phyloP scores from a whole-genome alignment of 371 early-diverging fungal genomes.

The Mortierella sp. region DNA sequence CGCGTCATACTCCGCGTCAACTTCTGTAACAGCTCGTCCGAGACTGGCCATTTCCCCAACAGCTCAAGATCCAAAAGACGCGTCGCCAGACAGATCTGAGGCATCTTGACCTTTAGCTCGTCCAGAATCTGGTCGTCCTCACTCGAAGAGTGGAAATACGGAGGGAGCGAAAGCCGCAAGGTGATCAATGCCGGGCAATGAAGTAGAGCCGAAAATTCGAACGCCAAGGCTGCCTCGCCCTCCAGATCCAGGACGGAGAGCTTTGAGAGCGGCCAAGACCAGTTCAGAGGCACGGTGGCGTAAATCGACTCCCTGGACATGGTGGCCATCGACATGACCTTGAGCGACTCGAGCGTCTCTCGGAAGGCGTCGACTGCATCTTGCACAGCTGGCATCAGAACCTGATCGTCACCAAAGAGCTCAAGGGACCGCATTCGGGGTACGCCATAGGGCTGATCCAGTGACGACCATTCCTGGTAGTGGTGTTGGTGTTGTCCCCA shows the following conservation, averaged over 20 bases:
- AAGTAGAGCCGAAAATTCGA: slow-evolving; percentile 32
- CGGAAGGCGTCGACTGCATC: slow-evolving; percentile 46
- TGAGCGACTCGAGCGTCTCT: slow-evolving; percentile 39
- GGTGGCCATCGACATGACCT: slow-evolving; percentile 31
- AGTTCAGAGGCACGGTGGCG: slow-evolving; percentile 17
- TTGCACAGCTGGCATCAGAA: slow-evolving; percentile 38
- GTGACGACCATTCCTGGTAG: slow-evolving; percentile 14
- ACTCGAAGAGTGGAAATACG: slow-evolving; percentile 44
- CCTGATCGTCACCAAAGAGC: slow-evolving; percentile 44
- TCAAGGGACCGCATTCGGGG: slow-evolving; percentile 30
- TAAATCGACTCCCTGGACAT: slow-evolving; percentile 16
- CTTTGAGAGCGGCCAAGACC: slow-evolving; percentile 39
- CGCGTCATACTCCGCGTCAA: slow-evolving; percentile 24
- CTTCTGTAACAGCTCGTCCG: slow-evolving; percentile 27
- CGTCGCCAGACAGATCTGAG: slow-evolving; percentile 31
- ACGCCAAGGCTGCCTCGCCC: slow-evolving; percentile 43
- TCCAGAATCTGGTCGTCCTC: slow-evolving; percentile 32
- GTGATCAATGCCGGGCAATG: slow-evolving; percentile 38
- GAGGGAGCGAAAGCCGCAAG: slow-evolving; percentile 34
- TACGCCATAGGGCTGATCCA: slow-evolving; percentile 4
- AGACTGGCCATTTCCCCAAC: slow-evolving; percentile 51
- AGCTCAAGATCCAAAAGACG: slow-evolving; percentile 42
- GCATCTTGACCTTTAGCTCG: slow-evolving; percentile 24
- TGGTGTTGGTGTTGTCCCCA: slow-evolving; percentile 1
- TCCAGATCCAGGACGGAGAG: slow-evolving; percentile 41